Base-by-base conservation (phyloP, 1,139 yeast species). In the Candida sanyaensis region DNA sequence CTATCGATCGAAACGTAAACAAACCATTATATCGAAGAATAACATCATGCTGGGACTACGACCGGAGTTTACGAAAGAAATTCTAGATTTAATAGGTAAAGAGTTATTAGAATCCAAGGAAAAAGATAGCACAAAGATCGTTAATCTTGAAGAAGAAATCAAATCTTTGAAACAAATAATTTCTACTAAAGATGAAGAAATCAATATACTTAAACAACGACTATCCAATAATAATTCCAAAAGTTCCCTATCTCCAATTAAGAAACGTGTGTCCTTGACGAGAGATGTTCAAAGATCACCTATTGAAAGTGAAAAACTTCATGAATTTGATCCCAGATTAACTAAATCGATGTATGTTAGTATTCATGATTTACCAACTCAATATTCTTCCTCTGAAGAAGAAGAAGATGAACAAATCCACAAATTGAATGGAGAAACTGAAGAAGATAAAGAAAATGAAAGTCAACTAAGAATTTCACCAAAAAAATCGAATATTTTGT, bases 341-440 rank as follows among this genome's bases (percentile, higher is more conserved):
- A 45, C 41, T 10, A 45, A 49, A 36, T 47, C 50, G 5, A 41
- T 45, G 44, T 37, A 42, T 27, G 53, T 44, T 1, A 49, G 54
- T 27, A 33, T 51, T 24, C 52, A 48, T 43, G 36, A 51, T 39
- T 29, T 55, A 40, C 56, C 61, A 8, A 56, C 60, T 1, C 61
- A 57, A 44, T 56, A 57, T 32, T 55, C 58, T 2, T 51, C 50
- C n/a, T 51, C 50, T 42, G 55, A 50, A 6, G 52, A 47, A 8
- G 49, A 48, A 5, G 50, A 44, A 13, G 38, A 28, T 11, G 33
- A 17, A 28, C 41, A 40, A 7, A 37, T 26, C 9, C 34, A 43
- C 2, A 32, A 11, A 32, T 17, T 3, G 3, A 17, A 17, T 3
- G 21, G 21, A 17, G 21, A 17, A 17, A 3, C 21, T 2, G 21